These are phyloP conservation scores for Pyrus communis DNA, from an alignment of 306 rosid genomes.

Conservation along the genomic window DNA sequence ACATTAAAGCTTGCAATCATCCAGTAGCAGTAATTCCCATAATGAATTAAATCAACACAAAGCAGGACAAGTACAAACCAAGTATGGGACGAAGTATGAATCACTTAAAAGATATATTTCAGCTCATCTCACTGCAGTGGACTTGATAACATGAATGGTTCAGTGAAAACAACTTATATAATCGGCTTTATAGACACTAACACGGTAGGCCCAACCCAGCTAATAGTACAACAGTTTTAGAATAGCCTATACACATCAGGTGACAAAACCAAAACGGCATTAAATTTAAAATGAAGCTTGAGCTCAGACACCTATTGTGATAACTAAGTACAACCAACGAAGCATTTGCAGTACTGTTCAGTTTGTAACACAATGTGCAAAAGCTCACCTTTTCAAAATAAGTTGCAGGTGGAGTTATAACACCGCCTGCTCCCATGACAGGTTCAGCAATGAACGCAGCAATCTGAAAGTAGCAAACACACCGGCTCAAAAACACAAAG, in stretches of 20 bases:
- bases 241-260: no score
- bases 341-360: no score
- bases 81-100: background rate
- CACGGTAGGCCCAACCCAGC: no score
- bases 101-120: background rate
- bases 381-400: conserved; percentile 79
- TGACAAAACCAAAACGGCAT: background rate
- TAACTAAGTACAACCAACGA: no score
- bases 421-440: conserved; percentile 97
- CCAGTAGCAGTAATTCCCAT: background rate
- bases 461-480: conserved; percentile 44
- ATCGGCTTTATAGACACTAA: no score
- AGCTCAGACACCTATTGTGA: no score
- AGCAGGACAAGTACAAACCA: background rate
- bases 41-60: background rate
- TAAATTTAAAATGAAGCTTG: no score
- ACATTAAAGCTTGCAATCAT: background rate
- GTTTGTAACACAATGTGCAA: background rate
- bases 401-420: conserved; percentile 74
- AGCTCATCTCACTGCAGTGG: background rate
- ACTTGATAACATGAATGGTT: background rate
- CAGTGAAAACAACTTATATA: no score
- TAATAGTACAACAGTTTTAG: no score
- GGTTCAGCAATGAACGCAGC: conserved; percentile 99
- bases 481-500: conserved; percentile 2